phyloP scores from a whole-genome alignment of 805 yeast species.

The Aciculoconidium aculeatum region DNA sequence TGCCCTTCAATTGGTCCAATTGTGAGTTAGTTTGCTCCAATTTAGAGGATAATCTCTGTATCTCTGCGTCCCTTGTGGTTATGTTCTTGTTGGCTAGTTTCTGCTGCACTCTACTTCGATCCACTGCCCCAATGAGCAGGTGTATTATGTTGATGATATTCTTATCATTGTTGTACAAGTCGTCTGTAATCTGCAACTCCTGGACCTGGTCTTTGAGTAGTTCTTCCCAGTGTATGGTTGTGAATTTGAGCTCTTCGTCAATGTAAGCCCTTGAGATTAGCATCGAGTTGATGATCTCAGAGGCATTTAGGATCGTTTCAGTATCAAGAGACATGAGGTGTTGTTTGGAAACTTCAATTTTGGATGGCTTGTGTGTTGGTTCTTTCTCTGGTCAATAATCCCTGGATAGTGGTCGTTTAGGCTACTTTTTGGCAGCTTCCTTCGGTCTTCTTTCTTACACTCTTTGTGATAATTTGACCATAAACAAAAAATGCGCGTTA shows the following conservation, averaged over 20 bases:
- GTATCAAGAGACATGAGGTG: slow-evolving; percentile 16
- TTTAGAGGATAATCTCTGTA: slow-evolving; percentile 18
- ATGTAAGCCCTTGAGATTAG: slow-evolving; percentile 32
- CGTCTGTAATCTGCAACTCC: slow-evolving; percentile 21
- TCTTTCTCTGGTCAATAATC: background rate
- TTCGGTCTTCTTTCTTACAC: too few species aligned
- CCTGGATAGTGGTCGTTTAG: too few species aligned
- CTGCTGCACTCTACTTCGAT: slow-evolving; percentile 28
- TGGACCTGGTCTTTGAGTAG: slow-evolving; percentile 22
- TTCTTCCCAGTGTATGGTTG: slow-evolving; percentile 29
- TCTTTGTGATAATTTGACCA: too few species aligned
- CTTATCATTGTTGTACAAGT: slow-evolving; percentile 28
- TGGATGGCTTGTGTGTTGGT: background rate
- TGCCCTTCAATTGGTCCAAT: slow-evolving; percentile 13
- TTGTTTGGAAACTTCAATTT: slow-evolving; percentile 1
- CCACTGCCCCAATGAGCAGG: slow-evolving; percentile 22
- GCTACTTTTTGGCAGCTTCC: too few species aligned
- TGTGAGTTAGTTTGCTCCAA: slow-evolving; percentile 18
- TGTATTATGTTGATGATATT: slow-evolving; percentile 31
- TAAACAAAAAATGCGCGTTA: too few species aligned
- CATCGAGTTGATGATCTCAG: slow-evolving; percentile 30
- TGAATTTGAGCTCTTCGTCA: slow-evolving; percentile 24
- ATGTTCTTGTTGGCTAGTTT: slow-evolving; percentile 24
- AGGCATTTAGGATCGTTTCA: slow-evolving; percentile 31
- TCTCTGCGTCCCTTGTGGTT: slow-evolving; percentile 23